Percentiles rank a stretch among this genome's conserved stretches.
Conservation (phyloP, 73 alveolate species). For the Durusdinium trenchii region DNA sequence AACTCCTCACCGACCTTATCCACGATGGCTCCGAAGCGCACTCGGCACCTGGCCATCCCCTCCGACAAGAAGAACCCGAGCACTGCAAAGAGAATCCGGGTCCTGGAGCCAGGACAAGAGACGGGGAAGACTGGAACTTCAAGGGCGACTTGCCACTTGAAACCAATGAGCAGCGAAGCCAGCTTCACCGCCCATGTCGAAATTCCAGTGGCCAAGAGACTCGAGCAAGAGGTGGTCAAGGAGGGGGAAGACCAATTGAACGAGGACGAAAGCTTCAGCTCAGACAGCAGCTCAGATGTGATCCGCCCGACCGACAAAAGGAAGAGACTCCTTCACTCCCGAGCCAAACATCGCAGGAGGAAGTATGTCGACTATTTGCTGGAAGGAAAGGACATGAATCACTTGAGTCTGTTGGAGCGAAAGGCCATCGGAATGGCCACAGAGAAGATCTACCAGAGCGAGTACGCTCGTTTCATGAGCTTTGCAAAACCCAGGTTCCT, state of each 20-base stretch:
- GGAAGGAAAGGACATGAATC: background rate
- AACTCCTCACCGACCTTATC: background rate
- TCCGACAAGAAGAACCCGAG: background rate
- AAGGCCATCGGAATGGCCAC: background rate
- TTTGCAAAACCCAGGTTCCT: background rate
- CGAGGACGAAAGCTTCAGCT: no score
- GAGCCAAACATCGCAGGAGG: background rate
- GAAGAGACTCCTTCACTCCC: background rate
- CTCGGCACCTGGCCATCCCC: background rate
- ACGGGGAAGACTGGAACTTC: background rate
- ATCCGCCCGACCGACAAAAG: background rate
- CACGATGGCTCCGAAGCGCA: background rate
- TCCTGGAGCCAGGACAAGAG: background rate
- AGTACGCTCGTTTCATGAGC: background rate
- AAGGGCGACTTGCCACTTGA: no score
- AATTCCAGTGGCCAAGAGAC: no score
- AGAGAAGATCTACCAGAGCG: background rate
- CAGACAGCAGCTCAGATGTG: background rate
- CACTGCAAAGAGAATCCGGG: background rate
- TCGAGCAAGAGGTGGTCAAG: no score
- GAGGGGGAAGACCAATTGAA: no score
- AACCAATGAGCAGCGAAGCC: background rate
- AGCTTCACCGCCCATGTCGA: no score
- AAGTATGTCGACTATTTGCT: background rate
- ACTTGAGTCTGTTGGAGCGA: background rate